phyloP scores from a whole-genome alignment of 176 grass and related monocot genomes.

The Eragrostis nindensis region DNA sequence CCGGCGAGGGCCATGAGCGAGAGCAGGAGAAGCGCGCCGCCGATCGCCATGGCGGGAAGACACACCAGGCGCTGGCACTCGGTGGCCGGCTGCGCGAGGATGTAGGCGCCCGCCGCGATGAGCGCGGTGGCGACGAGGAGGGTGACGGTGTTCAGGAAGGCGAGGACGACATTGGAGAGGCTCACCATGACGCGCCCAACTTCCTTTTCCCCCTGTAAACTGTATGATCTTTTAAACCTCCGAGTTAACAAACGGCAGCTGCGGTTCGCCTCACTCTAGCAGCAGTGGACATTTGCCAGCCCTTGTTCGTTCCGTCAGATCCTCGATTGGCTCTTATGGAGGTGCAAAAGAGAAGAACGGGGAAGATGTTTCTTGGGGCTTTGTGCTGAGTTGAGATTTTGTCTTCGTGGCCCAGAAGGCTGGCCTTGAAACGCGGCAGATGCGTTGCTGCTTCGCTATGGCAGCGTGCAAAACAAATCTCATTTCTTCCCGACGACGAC shows the following conservation, averaged over 20 bases:
- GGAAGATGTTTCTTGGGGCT: neutral
- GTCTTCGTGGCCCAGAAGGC: neutral
- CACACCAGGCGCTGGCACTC: constrained; percentile 64
- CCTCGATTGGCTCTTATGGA: neutral
- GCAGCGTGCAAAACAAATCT: neutral
- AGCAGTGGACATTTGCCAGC: neutral
- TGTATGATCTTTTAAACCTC: neutral
- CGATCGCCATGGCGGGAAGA: constrained; percentile 48
- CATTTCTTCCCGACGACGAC: no score
- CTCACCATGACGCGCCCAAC: constrained; percentile 41
- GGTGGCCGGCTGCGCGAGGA: constrained; percentile 33
- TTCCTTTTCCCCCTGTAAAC: neutral
- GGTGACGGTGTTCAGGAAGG: constrained; percentile 48
- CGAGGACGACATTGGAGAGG: constrained; percentile 61
- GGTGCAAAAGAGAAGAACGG: neutral
- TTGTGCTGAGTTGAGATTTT: neutral
- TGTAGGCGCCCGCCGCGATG: constrained; percentile 48
- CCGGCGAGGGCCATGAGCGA: constrained; percentile 60
- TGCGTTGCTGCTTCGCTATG: neutral
- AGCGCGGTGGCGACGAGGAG: constrained; percentile 54
- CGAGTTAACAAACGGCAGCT: neutral
- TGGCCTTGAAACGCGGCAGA: constrained; percentile 6
- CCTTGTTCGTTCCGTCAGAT: neutral
- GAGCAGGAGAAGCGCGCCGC: constrained; percentile 53
- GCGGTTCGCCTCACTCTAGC: neutral